Evolutionary conservation across 179 eudicot species (phyloP), one percentile per base, ranked within the genome.

Genomic region (Sideroxylon spinosum): DNA sequence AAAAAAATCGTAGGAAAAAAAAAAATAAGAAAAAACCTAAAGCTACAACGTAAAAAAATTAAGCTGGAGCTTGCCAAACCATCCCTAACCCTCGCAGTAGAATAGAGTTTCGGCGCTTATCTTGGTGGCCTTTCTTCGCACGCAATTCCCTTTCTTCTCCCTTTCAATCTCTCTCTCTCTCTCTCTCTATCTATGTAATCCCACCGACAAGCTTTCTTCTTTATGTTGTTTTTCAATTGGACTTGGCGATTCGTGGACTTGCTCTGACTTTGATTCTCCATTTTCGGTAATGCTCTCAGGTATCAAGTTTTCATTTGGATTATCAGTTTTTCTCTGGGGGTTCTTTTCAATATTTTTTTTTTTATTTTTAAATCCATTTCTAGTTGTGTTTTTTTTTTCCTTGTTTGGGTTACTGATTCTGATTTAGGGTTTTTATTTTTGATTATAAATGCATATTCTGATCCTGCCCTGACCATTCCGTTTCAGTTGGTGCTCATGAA

Each of bases 81-180:
- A 37, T 13, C 56, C 16, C 16, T 52, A 59, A 59, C 63, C 63
- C 63, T 59, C 63, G 63, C 6, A 59, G 63, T 52, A 6, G 13
- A 52, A 52, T 52, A 37, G 44, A 37, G 23, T 59, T 59, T 59
- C 63, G 63, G 63, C 63, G 63, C 63, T 59, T 59, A n/a, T 59
- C 22, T 59, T 59, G 20, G n/a, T 59, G 20, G 22, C 16, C 20
- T 6, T n/a, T 59, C 20, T 6, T n/a, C 16, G 20, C 16, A 59
- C 63, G 63, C 63, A 59, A 59, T 59, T 59, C 22, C 8, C 22
- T 1, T 59, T 19, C 22, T 59, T 19, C 63, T 57, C 20, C 1
- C 1, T 13, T 4, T 14, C 62, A 1, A 7, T 5, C 7, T 59
- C 8, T 5, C n/a, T 9, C 23, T 52, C 56, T 52, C 16, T 10